These are phyloP conservation scores for Chlorella vulgaris DNA, from an alignment of 139 green algal genomes.

Conservation along the genomic window DNA sequence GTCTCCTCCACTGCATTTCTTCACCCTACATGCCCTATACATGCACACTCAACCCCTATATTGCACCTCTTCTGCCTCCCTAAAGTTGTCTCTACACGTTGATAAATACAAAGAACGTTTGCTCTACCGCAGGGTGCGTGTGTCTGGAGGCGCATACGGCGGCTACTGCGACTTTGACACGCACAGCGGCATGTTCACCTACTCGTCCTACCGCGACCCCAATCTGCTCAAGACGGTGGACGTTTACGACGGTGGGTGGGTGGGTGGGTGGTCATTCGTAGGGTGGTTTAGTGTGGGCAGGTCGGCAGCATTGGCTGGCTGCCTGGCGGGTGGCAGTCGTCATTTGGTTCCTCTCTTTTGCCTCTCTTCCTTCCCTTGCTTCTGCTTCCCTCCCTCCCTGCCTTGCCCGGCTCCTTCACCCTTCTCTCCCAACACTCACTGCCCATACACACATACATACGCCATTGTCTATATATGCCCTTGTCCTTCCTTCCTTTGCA, in stretches of 20 bases:
- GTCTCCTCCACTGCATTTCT: no score
- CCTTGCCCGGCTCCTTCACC: no score
- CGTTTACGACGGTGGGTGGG: slow-evolving; percentile 58
- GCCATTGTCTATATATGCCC: no score
- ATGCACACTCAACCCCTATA: no score
- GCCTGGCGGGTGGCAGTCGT: no score
- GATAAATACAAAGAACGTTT: no score
- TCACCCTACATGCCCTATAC: no score
- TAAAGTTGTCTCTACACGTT: no score
- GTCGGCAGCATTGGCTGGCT: no score
- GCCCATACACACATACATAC: no score
- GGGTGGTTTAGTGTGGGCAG: neutral
- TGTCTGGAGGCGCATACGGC: slow-evolving; percentile 97
- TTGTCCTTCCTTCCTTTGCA: neutral
- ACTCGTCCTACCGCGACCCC: slow-evolving; percentile 94
- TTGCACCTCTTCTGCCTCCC: no score
- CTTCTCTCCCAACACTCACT: no score
- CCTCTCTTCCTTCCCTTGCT: neutral
- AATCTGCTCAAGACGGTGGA: slow-evolving; percentile 95
- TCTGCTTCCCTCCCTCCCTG: neutral
- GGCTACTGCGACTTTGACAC: slow-evolving; percentile 98
- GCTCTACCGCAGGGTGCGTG: slow-evolving; percentile 67
- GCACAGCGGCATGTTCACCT: slow-evolving; percentile 92
- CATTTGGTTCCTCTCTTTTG: neutral
- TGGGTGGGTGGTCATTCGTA: neutral